Evolutionary conservation across 139 green algal species (phyloP).

Genomic region (Chlamydomonas sphaeroides): DNA sequence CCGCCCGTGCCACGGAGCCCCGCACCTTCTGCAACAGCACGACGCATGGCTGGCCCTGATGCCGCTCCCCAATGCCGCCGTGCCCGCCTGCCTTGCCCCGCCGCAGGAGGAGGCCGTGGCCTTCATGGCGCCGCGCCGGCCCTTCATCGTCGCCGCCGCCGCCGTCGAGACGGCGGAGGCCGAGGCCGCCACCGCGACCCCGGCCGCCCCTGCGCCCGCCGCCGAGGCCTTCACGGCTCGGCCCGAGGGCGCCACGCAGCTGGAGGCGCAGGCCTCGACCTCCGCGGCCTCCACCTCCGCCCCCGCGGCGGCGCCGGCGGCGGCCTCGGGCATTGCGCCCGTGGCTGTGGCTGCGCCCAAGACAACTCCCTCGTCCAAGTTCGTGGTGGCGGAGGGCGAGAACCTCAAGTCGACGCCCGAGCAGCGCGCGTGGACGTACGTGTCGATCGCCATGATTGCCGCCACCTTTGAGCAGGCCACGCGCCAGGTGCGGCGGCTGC

Average conservation of each 20-base stretch:
- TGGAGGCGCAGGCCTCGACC: not conserved
- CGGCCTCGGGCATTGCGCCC: not conserved
- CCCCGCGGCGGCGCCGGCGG: not conserved
- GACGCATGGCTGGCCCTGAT: too few species aligned
- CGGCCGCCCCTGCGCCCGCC: not conserved
- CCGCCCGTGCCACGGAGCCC: too few species aligned
- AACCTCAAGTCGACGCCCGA: slow-evolving; percentile 62
- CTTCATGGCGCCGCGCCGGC: not conserved
- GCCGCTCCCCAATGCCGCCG: too few species aligned
- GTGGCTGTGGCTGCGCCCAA: too few species aligned
- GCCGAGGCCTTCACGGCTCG: not conserved
- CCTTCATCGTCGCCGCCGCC: slow-evolving; percentile 15
- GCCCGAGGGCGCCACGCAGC: not conserved
- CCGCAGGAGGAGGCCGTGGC: not conserved
- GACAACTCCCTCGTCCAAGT: slow-evolving; percentile 60
- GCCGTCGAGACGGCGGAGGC: not conserved
- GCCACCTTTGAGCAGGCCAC: slow-evolving; percentile 46
- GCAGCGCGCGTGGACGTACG: slow-evolving; percentile 64
- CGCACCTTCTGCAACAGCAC: too few species aligned
- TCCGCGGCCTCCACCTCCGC: not conserved
- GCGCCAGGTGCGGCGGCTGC: slow-evolving; percentile 20
- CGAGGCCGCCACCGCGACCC: not conserved
- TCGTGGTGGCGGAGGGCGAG: slow-evolving; percentile 61
- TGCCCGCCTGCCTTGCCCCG: not conserved
- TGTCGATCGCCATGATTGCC: slow-evolving; percentile 63